Conservation (phyloP, 805 yeast species). For the Zygotorulaspora danielsina region DNA sequence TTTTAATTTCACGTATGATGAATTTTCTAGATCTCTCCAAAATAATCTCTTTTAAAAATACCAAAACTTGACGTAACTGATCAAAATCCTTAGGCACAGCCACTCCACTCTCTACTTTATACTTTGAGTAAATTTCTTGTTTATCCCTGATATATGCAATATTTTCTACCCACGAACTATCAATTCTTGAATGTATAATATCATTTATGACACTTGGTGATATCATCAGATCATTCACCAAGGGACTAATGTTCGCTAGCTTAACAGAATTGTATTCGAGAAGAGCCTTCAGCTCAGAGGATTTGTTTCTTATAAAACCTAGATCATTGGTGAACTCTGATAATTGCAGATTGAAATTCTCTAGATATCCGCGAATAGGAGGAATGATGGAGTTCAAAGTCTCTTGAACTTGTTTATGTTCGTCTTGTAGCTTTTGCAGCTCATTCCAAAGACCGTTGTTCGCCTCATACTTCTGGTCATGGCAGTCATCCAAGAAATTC, state of each 20-base stretch:
- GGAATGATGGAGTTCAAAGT: conserved; percentile 31
- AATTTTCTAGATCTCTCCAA: conserved; percentile 73
- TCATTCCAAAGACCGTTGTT: conserved; percentile 16
- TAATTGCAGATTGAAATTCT: conserved; percentile 55
- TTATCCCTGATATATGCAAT: conserved; percentile 56
- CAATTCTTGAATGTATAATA: conserved; percentile 54
- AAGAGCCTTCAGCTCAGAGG: conserved; percentile 45
- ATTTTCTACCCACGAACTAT: conserved; percentile 61
- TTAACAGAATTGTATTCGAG: conserved; percentile 46
- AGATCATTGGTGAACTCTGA: conserved; percentile 54
- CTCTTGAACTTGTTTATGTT: conserved; percentile 17
- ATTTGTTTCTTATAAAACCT: conserved; percentile 53
- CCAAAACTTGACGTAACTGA: conserved; percentile 31
- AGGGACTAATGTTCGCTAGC: conserved; percentile 58
- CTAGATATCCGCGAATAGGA: conserved; percentile 52
- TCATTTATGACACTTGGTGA: conserved; percentile 67
- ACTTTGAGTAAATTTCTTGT: conserved; percentile 47
- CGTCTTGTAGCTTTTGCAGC: conserved; percentile 18
- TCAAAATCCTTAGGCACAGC: conserved; percentile 30
- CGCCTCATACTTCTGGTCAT: conserved; percentile 13
- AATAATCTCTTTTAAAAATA: conserved; percentile 54
- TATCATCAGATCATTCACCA: conserved; percentile 69
- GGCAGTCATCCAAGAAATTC: conserved; percentile 10
- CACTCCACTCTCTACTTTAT: conserved; percentile 21
- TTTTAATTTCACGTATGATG: conserved; percentile 59